Evolutionary conservation across 257 asterid species (phyloP).

Genomic region (Przewalskia tangutica): DNA sequence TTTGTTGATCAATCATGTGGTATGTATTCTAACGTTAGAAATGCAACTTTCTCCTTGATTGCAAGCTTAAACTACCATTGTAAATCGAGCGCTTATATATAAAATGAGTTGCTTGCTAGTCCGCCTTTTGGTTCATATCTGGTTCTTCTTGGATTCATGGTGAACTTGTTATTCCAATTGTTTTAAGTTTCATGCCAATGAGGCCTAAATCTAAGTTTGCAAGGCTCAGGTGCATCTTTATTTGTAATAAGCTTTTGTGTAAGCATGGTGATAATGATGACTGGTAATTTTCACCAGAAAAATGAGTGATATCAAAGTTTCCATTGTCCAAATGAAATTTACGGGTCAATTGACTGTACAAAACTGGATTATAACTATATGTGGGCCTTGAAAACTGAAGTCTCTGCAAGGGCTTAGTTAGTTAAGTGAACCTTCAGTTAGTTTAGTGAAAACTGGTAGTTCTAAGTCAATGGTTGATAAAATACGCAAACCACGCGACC

Average conservation of each 20-base stretch:
- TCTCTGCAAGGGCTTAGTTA: not conserved
- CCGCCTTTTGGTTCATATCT: not conserved
- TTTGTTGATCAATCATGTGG: not conserved
- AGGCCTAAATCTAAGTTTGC: not conserved
- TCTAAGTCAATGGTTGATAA: slow-evolving; percentile 3
- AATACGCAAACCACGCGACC: not conserved
- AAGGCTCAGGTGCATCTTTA: not conserved
- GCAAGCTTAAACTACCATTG: not conserved
- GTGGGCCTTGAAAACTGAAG: not conserved
- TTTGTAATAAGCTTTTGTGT: not conserved
- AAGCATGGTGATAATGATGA: not conserved
- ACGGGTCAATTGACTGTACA: not conserved
- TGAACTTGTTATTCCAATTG: not conserved
- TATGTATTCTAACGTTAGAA: not conserved
- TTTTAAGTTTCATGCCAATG: not conserved
- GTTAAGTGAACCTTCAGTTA: not conserved
- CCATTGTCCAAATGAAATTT: not conserved
- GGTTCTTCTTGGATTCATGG: not conserved
- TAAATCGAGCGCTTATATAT: not conserved
- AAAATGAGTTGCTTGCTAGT: not conserved
- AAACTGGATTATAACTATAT: not conserved
- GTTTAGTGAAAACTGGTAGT: not conserved
- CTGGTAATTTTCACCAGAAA: not conserved
- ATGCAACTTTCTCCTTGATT: not conserved
- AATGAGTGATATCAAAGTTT: not conserved